phyloP scores from a whole-genome alignment of 2,329 filamentous ascomycete species.

The Ophiostoma ulmi region DNA sequence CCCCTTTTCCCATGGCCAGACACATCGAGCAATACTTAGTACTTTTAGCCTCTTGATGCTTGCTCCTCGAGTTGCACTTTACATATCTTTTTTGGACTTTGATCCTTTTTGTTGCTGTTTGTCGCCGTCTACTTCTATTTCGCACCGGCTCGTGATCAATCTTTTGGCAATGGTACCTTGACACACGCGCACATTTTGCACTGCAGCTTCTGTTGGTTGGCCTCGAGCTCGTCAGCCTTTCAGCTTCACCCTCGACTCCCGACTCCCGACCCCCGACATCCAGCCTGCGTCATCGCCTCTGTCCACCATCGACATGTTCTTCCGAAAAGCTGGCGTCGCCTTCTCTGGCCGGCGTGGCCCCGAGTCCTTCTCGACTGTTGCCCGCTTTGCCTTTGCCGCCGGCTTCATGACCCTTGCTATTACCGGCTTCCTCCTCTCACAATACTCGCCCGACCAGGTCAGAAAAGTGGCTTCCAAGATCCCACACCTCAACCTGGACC shows the following conservation, averaged over 20 bases:
- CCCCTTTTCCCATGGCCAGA: background rate
- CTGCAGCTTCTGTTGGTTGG: background rate
- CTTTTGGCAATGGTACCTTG: background rate
- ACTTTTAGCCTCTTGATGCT: background rate
- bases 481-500: conserved; percentile 16
- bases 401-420: conserved; percentile 21
- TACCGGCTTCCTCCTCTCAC: conserved; percentile 22
- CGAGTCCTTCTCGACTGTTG: conserved; percentile 22
- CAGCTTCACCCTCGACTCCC: background rate
- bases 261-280: background rate
- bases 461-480: conserved; percentile 18
- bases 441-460: conserved; percentile 19
- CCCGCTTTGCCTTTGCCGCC: conserved; percentile 25
- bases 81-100: background rate
- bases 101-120: background rate
- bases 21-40: background rate
- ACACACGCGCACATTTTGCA: background rate
- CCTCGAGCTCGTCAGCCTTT: background rate
- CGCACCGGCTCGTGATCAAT: background rate
- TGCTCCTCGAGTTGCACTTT: background rate
- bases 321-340: conserved; percentile 17
- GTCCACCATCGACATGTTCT: conserved; percentile 21
- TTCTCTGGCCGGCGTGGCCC: conserved; percentile 21
- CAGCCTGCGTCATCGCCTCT: background rate
- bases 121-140: background rate